phyloP scores from a whole-genome alignment of 208 protist species.

The Leishmania lainsoni region DNA sequence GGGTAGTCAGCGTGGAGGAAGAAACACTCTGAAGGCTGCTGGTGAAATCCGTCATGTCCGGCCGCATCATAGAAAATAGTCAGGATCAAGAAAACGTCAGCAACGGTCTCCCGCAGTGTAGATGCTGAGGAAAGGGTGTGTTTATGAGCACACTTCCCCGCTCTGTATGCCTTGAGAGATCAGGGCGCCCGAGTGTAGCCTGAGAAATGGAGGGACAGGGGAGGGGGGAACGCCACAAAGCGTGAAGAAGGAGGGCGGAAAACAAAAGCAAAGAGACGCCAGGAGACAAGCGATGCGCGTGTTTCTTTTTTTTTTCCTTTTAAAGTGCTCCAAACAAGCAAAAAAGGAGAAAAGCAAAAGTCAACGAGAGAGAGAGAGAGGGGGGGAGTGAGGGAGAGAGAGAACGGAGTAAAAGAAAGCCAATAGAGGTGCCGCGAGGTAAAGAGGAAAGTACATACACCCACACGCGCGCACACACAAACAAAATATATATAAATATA shows the following conservation, averaged over 20 bases:
- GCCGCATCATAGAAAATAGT: not conserved
- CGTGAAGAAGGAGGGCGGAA: not conserved
- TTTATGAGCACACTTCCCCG: not conserved
- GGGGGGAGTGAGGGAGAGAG: not conserved
- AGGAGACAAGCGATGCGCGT: not conserved
- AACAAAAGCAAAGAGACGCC: not conserved
- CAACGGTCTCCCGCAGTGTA: too few species aligned
- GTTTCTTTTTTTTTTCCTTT: not conserved
- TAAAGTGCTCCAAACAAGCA: not conserved
- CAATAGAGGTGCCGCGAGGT: not conserved
- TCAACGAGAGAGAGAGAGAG: not conserved
- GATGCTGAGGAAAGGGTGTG: not conserved
- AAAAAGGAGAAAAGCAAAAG: not conserved
- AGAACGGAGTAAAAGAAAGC: constrained; percentile 3
- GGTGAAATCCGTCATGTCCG: constrained; percentile 8
- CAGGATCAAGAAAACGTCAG: not conserved
- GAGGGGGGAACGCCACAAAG: not conserved
- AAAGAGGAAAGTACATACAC: constrained; percentile 10
- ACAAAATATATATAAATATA: not conserved
- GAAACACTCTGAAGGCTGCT: constrained; percentile 15
- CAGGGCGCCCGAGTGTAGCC: too few species aligned
- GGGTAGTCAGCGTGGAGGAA: not conserved
- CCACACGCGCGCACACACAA: constrained; percentile 4
- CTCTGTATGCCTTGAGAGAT: not conserved
- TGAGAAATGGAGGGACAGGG: not conserved